Evolutionary conservation across 441 rosid species (phyloP), one percentile per base, ranked within the genome.

Genomic region (Iberis amara): DNA sequence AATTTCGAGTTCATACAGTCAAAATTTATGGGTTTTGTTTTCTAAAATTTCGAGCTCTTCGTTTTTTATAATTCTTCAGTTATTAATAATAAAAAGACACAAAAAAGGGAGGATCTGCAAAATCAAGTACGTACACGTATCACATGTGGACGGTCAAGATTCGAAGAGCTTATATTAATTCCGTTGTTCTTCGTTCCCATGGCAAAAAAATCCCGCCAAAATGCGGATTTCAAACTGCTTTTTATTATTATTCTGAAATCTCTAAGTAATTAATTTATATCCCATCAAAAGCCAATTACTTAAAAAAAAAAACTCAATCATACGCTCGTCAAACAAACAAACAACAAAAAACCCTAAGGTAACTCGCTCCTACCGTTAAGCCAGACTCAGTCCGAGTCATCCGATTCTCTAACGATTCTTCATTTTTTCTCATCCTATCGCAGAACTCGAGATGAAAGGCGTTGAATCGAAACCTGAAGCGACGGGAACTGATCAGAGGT

Each of bases 301-400:
- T 14, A 13, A 8, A 44, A 46, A 33, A 35, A 31, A 47, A 45
- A 3, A 9, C 31, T 4, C 56, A 52, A 11, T 3, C 13, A 30
- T 0, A 5, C 53, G 36, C 39, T 51, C 47, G 60, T 54, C 63
- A 57, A 42, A 64, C 46, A 40, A 12, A 24, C 21, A 18, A 18
- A 18, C 21, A 3, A 18, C 21, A 18, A 53, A 53, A 55, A 39
- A 13, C 18, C 60, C 53, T 10, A 54, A 47, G 63, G 63, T 57
- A 27, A 32, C 62, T 64, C 59, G 64, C 54, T 57, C 47, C 52
- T 37, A 26, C 52, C 15, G 39, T 28, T 45, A 45, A 40, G 7
- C 38, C 28, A 21, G 46, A 65, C 59, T 44, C 64, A 65, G 64
- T 57, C 64, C 63, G 58, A 64, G 63, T 49, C 63, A 48, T 12